Evolutionary conservation across 1,139 yeast genomes (phyloP), one percentile per base, ranked within the genome.

Genomic region (Torulaspora pretoriensis): DNA sequence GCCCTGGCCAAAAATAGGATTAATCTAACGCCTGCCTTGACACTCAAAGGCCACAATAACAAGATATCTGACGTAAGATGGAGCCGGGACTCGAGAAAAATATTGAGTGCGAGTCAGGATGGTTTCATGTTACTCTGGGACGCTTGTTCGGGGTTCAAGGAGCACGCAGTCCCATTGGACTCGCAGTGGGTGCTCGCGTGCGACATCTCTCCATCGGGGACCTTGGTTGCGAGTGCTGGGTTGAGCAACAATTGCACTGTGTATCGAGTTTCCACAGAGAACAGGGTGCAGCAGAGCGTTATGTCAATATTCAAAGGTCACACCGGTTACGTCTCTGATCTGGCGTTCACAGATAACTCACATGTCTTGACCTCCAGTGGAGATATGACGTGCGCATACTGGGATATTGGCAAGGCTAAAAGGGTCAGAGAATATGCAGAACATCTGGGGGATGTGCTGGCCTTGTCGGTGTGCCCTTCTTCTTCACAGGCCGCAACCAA

Each of bases 121-220:
- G 96, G 96, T 2, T 84, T 78, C 59, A 73, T 88, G 71, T 72
- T 90, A 38, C 65, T 88, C 25, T 90, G 97, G 97, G 92, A 89
- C 62, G 75, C 89, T 0, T 69, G 75, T 2, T 77, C 87, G 0
- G 92, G 92, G 2, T 70, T 76, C 53, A 90, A 90, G 60, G 72
- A 76, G 46, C 79, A 81, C 50, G 89, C 89, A 1, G 77, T 89
- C 13, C 74, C 78, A 5, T 65, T 83, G 47, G 84, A 81, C 46
- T 84, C 83, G 45, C 82, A 81, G 37, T 89, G 95, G 87, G 88
- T 85, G 1, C 72, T 87, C 45, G 69, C 87, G 1, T 82, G 95
- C 68, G 88, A 83, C 2, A 74, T 79, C 31, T 78, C 92, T 1
- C 88, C 89, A 0, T 74, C 77, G 46, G 82, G 83, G 1, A 69